phyloP scores from a whole-genome alignment of 2,329 filamentous ascomycete genomes.

The Stachybotrys elegans region DNA sequence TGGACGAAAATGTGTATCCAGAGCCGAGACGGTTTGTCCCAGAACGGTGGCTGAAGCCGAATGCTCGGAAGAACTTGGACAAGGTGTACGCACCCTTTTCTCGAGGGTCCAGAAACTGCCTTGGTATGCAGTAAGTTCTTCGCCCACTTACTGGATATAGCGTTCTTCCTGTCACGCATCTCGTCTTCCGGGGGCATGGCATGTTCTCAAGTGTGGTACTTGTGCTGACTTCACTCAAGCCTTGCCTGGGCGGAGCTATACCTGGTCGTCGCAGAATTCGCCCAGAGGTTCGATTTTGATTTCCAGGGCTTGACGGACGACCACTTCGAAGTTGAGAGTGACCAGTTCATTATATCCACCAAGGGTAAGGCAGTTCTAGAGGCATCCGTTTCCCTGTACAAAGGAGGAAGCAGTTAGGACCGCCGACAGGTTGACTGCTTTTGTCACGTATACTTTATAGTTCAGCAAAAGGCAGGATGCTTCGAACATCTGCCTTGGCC shows the following conservation, averaged over 20 bases:
- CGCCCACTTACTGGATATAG: no score
- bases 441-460: no score
- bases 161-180: no score
- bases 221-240: neutral
- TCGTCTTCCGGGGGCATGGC: no score
- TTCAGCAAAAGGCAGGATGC: no score
- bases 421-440: no score
- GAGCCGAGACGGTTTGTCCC: slow-evolving; percentile 17
- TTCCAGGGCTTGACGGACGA: neutral
- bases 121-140: neutral
- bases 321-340: neutral
- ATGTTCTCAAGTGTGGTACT: neutral
- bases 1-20: slow-evolving; percentile 16
- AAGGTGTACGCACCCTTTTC: neutral
- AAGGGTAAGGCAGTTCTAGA: neutral
- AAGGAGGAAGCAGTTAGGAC: no score
- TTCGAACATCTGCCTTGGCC: no score
- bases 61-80: neutral
- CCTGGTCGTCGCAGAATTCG: neutral
- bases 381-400: no score
- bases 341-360: neutral
- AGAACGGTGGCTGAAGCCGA: slow-evolving; percentile 17
- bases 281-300: neutral
- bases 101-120: neutral
- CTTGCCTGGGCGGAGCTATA: neutral